phyloP scores from a whole-genome alignment of 2,329 filamentous ascomycete genomes.

The Cordyceps militaris region DNA sequence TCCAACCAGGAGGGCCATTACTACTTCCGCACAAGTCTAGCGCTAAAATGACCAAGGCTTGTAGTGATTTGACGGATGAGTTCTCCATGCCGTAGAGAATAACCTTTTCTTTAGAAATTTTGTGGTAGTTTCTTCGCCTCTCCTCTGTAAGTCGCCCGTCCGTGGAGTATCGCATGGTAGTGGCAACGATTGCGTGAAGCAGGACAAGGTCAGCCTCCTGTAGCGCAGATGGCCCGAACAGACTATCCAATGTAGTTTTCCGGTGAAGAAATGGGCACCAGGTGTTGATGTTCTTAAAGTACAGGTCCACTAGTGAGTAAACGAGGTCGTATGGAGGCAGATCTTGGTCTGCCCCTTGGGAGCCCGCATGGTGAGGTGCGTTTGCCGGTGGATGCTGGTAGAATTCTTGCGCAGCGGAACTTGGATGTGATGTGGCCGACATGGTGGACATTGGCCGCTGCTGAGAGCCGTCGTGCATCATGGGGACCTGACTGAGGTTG shows the following conservation, averaged over 20 bases:
- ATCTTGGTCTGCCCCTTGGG: slow-evolving; percentile 45
- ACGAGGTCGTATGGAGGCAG: slow-evolving; percentile 69
- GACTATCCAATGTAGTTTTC: slow-evolving; percentile 68
- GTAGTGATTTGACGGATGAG: slow-evolving; percentile 79
- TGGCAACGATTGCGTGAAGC: slow-evolving; percentile 82
- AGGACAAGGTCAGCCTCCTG: slow-evolving; percentile 78
- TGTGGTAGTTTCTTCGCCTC: slow-evolving; percentile 67
- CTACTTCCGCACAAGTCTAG: slow-evolving; percentile 79
- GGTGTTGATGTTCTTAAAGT: slow-evolving; percentile 73
- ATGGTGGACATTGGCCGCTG: slow-evolving; percentile 37
- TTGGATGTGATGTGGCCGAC: slow-evolving; percentile 32
- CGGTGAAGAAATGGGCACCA: slow-evolving; percentile 90
- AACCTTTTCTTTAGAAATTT: slow-evolving; percentile 77
- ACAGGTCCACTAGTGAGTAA: slow-evolving; percentile 66
- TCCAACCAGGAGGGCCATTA: slow-evolving; percentile 89
- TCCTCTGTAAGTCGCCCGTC: slow-evolving; percentile 69
- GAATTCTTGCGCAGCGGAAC: slow-evolving; percentile 41
- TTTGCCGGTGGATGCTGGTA: slow-evolving; percentile 27
- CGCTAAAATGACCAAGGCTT: slow-evolving; percentile 80
- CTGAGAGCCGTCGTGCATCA: slow-evolving; percentile 43
- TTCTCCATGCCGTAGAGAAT: slow-evolving; percentile 83
- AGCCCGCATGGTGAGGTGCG: slow-evolving; percentile 9
- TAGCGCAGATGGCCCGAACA: slow-evolving; percentile 70
- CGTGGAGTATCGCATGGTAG: slow-evolving; percentile 75
- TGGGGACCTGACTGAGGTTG: slow-evolving; percentile 38